Percentiles rank a stretch among this genome's conserved stretches.
These are phyloP conservation scores for Desmodesmus armatus DNA, from an alignment of 139 green algal species.

Conservation along the genomic window DNA sequence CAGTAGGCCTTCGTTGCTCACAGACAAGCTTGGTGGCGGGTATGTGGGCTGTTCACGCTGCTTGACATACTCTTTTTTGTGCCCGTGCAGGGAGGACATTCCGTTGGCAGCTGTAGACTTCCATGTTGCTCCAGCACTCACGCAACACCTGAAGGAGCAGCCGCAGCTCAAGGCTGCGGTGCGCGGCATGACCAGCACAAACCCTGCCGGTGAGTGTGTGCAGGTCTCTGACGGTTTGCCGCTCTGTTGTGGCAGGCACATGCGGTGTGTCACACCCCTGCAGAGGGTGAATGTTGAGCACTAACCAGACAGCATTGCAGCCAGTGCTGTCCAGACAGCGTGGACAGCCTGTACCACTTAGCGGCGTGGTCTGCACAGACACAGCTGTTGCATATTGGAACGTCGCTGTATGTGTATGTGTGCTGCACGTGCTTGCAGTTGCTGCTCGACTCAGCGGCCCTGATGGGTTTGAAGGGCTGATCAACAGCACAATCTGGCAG, in stretches of 20 bases:
- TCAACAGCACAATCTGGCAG: conserved; percentile 39
- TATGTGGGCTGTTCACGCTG: not conserved
- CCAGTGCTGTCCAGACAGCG: not conserved
- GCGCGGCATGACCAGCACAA: not conserved
- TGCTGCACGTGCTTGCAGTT: not conserved
- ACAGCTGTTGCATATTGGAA: too few species aligned
- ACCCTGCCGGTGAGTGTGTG: too few species aligned
- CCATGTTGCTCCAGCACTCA: conserved; percentile 55
- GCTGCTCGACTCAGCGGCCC: conserved; percentile 44
- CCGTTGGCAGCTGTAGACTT: conserved; percentile 67
- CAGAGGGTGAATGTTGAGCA: too few species aligned
- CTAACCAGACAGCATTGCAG: not conserved
- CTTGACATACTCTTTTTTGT: not conserved
- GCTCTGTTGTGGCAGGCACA: too few species aligned
- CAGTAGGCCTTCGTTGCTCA: not conserved
- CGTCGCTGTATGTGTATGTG: too few species aligned
- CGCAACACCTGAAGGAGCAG: conserved; percentile 48
- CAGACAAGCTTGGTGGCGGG: not conserved
- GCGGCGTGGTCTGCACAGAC: too few species aligned
- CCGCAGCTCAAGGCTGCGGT: conserved; percentile 37
- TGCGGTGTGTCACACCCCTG: too few species aligned
- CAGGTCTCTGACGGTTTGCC: too few species aligned
- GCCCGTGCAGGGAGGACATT: conserved; percentile 54
- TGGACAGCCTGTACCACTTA: too few species aligned
- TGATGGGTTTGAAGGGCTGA: not conserved